Percentiles rank a stretch among this genome's conserved stretches.
These are phyloP conservation scores for Curvularia spicifera DNA, from an alignment of 2,329 filamentous ascomycete species.

Conservation along the genomic window DNA sequence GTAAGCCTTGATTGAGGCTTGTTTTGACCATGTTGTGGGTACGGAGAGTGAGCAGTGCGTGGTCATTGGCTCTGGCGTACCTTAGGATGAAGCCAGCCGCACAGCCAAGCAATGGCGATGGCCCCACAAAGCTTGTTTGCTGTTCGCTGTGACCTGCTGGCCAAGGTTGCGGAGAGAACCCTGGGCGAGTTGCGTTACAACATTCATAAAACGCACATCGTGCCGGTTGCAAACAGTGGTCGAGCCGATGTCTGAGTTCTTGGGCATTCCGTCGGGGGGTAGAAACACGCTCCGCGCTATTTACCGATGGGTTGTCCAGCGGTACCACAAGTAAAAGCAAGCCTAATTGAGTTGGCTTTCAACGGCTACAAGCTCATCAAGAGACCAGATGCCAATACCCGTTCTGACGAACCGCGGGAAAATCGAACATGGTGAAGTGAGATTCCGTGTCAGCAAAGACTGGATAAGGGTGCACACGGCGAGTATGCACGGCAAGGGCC, in stretches of 20 bases:
- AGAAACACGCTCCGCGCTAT: background rate
- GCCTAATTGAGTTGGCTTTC: background rate
- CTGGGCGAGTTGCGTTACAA: background rate
- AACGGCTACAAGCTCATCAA: slow-evolving; percentile 12
- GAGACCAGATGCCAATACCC: slow-evolving; percentile 30
- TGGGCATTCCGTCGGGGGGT: no score
- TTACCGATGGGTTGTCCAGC: background rate
- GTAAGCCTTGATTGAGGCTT: background rate
- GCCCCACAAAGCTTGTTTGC: slow-evolving; percentile 1
- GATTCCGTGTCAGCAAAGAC: slow-evolving; percentile 14
- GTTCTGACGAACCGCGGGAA: slow-evolving; percentile 15
- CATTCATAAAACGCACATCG: background rate
- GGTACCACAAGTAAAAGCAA: background rate
- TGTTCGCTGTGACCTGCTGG: background rate
- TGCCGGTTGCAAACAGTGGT: no score
- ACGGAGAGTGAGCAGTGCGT: background rate
- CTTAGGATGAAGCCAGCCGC: background rate
- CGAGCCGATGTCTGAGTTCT: no score
- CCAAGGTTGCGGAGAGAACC: slow-evolving; percentile 1
- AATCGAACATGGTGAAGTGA: slow-evolving; percentile 21
- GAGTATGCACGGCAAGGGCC: background rate
- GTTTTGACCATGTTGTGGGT: background rate
- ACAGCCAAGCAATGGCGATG: slow-evolving; percentile 6
- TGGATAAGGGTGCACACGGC: background rate
- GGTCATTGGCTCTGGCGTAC: slow-evolving; percentile 3